Base-by-base conservation (phyloP, 1,284 basidiomycete species). In the Prillingera fragicola region DNA sequence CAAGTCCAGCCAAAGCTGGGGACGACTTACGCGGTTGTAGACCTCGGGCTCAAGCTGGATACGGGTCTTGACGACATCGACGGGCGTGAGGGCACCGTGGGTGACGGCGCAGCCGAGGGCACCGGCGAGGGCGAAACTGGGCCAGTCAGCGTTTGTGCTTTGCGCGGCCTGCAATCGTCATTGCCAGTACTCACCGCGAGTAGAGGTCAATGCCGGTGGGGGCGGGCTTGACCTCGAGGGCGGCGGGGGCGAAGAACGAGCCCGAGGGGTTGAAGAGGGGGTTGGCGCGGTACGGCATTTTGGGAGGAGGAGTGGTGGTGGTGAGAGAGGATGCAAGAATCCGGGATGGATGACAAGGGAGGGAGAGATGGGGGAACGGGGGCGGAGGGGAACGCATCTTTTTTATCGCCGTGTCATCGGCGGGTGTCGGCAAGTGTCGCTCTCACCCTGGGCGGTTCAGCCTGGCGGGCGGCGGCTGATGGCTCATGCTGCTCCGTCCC, bases 11-110 rank as follows among this genome's bases (percentile, higher is more conserved):
- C n/a, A n/a, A n/a, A n/a, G n/a, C 27, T 17, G 19, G 29, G 31
- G 39, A 29, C 43, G 17, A 62, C 73, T 45, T 41, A 74, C 74
- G 72, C 72, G 48, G 75, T 78, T 78, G 76, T 78, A 78, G 42
- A 70, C 68, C 63, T 69, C 65, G 50, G 72, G 69, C 74, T 83
- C 62, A 39, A 88, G 88, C 83, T 96, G 91, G 83, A 96, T 95
- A 77, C 92, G 88, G 72, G 91, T 95, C 79, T 96, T 95, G 65
- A 87, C 85, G 60, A 92, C 88, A 77, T 94, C 89, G 62, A 94
- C 81, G 52, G 88, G 88, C 32, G 89, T 92, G 64, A 91, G 83
- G 63, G 84, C 87, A 50, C 90, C 91, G 73, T 96, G 91, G 59
- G 91, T 95, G 71, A 91, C 48, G 75, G 90, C 88, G 66, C 91